Evolutionary conservation across 768 basidiomycete species (phyloP).

Genomic region (Mycena haematopus): DNA sequence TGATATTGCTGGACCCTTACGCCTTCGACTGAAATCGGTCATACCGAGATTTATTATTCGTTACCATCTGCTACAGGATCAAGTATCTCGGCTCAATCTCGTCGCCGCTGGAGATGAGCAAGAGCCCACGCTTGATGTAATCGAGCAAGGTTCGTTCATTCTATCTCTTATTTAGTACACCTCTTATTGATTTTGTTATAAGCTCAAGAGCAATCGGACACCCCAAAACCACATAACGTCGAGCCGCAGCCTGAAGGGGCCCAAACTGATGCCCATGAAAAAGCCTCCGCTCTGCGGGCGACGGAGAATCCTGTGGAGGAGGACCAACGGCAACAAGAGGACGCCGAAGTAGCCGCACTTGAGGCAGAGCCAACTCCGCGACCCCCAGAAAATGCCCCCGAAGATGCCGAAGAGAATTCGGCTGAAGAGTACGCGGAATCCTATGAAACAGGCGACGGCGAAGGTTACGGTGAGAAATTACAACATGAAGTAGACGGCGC

Average conservation of each 20-base stretch:
- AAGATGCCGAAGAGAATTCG: background rate
- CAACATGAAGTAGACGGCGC: slow-evolving; percentile 19
- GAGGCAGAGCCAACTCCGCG: slow-evolving; percentile 10
- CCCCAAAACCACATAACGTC: background rate
- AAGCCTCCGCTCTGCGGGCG: background rate
- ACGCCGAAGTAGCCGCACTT: background rate
- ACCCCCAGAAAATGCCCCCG: slow-evolving; percentile 3
- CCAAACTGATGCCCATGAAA: slow-evolving; percentile 16
- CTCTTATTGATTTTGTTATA: background rate
- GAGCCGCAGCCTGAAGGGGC: slow-evolving; percentile 11
- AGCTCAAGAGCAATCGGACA: slow-evolving; percentile 9
- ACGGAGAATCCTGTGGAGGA: slow-evolving; percentile 3
- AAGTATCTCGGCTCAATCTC: slow-evolving; percentile 45
- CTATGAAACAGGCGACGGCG: slow-evolving; percentile 19
- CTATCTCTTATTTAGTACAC: background rate
- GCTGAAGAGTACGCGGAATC: slow-evolving; percentile 15
- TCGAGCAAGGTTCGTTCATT: slow-evolving; percentile 15
- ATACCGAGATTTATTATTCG: slow-evolving; percentile 70
- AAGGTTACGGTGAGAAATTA: slow-evolving; percentile 24
- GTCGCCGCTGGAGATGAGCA: slow-evolving; percentile 22
- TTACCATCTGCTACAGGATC: slow-evolving; percentile 68
- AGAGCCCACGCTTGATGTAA: slow-evolving; percentile 15
- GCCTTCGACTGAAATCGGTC: slow-evolving; percentile 55
- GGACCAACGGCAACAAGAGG: slow-evolving; percentile 1
- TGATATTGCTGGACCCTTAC: slow-evolving; percentile 66